Percentiles rank a stretch among this genome's conserved stretches.
Conservation (phyloP, 805 yeast species). For the Pichia membranifaciens region DNA sequence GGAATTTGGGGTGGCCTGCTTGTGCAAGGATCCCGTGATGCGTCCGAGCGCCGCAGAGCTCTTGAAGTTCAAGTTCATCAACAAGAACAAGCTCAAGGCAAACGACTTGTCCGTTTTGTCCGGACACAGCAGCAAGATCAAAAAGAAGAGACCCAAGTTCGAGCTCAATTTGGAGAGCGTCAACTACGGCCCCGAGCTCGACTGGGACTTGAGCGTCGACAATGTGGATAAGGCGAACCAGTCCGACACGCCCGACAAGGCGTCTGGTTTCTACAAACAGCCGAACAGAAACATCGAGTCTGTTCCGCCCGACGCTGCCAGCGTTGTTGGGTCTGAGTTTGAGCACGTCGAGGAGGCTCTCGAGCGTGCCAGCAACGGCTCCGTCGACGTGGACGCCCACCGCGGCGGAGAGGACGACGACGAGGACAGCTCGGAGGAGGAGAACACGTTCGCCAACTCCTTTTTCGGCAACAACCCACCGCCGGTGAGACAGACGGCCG, state of each 20-base stretch:
- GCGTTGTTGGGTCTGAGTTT: no score
- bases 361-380: neutral
- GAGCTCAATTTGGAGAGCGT: constrained; percentile 24
- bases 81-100: constrained; percentile 27
- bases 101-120: constrained; percentile 17
- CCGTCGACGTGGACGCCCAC: neutral
- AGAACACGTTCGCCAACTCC: constrained; percentile 2
- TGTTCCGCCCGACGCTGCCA: no score
- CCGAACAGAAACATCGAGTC: no score
- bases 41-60: constrained; percentile 61
- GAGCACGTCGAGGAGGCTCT: neutral
- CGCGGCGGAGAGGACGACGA: neutral
- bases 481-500: neutral
- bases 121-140: constrained; percentile 4
- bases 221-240: neutral
- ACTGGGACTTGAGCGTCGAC: constrained; percentile 21
- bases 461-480: neutral
- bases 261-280: no score
- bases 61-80: constrained; percentile 48
- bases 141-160: constrained; percentile 36
- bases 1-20: constrained; percentile 57
- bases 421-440: neutral
- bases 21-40: constrained; percentile 56
- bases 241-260: no score
- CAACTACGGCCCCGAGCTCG: constrained; percentile 23